A percentile compares a stretch with the other conserved stretches of the same genome.
phyloP scores from a whole-genome alignment of 495 filamentous ascomycete species.

The Bacidia rubella region DNA sequence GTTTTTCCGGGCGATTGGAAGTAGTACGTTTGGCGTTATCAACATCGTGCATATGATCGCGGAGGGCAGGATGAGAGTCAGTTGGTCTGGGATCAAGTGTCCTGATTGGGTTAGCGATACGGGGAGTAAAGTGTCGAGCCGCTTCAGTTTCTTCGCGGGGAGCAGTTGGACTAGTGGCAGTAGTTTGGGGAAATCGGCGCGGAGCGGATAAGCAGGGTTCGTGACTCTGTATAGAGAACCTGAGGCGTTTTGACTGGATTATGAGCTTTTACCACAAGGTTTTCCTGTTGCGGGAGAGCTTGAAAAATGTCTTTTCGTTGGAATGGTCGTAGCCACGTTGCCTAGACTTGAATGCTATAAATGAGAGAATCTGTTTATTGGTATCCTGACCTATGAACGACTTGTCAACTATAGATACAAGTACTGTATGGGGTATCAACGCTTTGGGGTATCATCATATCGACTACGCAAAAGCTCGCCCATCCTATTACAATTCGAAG shows the following conservation, averaged over 20 bases:
- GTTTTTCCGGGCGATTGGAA: constrained; percentile 68
- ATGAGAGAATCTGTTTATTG: not conserved
- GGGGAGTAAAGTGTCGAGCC: constrained; percentile 20
- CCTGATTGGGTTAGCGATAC: constrained; percentile 24
- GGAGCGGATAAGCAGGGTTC: not conserved
- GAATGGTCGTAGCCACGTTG: too few species aligned
- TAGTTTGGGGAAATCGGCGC: constrained; percentile 22
- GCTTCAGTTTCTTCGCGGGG: constrained; percentile 18
- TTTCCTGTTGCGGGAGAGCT: too few species aligned
- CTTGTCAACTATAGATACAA: not conserved
- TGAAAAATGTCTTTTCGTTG: too few species aligned
- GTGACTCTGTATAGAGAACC: not conserved
- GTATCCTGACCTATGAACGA: not conserved
- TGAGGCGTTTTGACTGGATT: too few species aligned
- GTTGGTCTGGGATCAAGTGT: constrained; percentile 23
- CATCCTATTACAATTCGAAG: too few species aligned
- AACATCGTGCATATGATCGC: constrained; percentile 72
- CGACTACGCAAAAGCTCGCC: not conserved
- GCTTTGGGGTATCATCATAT: not conserved
- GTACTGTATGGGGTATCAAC: constrained; percentile 10
- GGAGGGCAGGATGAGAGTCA: constrained; percentile 65
- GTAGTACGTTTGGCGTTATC: constrained; percentile 67
- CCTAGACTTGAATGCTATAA: too few species aligned
- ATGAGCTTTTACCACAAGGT: too few species aligned
- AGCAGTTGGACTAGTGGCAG: constrained; percentile 19